Percentiles rank a stretch among this genome's conserved stretches.
Evolutionary conservation across 164 flowering plant species (phyloP).

Genomic region (Paratinospora sagittata): DNA sequence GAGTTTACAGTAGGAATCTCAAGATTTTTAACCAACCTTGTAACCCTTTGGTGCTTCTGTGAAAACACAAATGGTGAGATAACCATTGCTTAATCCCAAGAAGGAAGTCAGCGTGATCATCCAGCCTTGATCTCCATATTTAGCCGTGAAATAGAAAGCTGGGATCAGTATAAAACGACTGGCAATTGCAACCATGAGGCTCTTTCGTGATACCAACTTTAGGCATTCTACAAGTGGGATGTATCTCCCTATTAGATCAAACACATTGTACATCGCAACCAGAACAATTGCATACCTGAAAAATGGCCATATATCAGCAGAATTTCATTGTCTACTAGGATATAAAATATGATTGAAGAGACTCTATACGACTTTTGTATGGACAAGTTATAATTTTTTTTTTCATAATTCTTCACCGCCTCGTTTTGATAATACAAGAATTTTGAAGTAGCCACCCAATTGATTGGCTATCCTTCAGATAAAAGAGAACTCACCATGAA

Average conservation of each 20-base stretch:
- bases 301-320: not conserved
- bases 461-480: not conserved
- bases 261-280: constrained; percentile 59
- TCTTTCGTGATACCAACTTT: constrained; percentile 45
- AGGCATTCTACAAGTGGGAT: constrained; percentile 44
- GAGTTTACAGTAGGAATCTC: not conserved
- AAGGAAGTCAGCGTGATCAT: constrained; percentile 65
- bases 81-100: constrained; percentile 60
- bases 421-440: not conserved
- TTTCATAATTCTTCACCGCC: not conserved
- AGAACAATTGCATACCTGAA: constrained; percentile 73
- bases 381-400: not conserved
- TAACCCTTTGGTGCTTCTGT: constrained; percentile 72
- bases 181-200: constrained; percentile 32
- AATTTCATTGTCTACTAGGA: not conserved
- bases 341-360: not conserved
- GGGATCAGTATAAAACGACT: constrained; percentile 60
- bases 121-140: constrained; percentile 73
- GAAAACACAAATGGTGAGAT: constrained; percentile 67
- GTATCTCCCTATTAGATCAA: constrained; percentile 68
- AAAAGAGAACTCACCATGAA: constrained; percentile 39
- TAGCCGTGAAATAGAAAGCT: constrained; percentile 74
- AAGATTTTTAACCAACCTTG: constrained; percentile 40
- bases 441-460: not conserved
- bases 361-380: too few relatives aligned